Evolutionary conservation across 192 early-diverging fungal genomes (phyloP).

Genomic region (Obelidium mucronatum): DNA sequence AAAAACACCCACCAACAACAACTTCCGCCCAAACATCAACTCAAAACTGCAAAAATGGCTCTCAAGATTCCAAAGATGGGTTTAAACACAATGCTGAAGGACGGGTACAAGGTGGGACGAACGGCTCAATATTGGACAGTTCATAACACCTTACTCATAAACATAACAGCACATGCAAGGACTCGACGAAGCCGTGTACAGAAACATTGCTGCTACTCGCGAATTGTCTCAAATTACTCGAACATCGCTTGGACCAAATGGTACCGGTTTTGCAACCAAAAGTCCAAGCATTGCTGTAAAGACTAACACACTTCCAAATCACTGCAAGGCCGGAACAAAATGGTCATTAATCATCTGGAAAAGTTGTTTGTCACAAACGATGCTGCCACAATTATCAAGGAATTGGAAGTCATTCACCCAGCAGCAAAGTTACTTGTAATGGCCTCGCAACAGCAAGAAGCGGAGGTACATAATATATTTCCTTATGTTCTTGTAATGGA

Average conservation of each 20-base stretch:
- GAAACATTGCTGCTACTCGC: constrained; percentile 94
- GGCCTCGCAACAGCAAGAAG: constrained; percentile 97
- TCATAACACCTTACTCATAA: background rate
- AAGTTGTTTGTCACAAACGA: constrained; percentile 99
- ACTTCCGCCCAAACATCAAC: background rate
- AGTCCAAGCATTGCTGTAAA: background rate
- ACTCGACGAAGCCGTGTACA: constrained; percentile 92
- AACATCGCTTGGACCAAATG: constrained; percentile 97
- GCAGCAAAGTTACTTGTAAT: constrained; percentile 95
- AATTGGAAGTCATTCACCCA: constrained; percentile 97
- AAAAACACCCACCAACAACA: constrained; percentile 4
- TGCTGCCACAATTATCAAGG: constrained; percentile 97
- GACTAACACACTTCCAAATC: background rate
- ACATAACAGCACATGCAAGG: constrained; percentile 83
- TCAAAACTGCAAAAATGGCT: constrained; percentile 68
- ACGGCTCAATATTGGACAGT: background rate
- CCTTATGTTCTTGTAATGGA: background rate
- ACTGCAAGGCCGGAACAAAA: constrained; percentile 90
- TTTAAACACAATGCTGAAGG: constrained; percentile 81
- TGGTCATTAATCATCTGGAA: constrained; percentile 98
- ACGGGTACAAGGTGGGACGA: constrained; percentile 84
- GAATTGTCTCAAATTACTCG: constrained; percentile 92
- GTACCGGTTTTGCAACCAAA: constrained; percentile 50
- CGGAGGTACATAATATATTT: constrained; percentile 65
- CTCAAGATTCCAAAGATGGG: constrained; percentile 87